phyloP scores from a whole-genome alignment of 495 filamentous ascomycete genomes.

The Tuber aestivum region DNA sequence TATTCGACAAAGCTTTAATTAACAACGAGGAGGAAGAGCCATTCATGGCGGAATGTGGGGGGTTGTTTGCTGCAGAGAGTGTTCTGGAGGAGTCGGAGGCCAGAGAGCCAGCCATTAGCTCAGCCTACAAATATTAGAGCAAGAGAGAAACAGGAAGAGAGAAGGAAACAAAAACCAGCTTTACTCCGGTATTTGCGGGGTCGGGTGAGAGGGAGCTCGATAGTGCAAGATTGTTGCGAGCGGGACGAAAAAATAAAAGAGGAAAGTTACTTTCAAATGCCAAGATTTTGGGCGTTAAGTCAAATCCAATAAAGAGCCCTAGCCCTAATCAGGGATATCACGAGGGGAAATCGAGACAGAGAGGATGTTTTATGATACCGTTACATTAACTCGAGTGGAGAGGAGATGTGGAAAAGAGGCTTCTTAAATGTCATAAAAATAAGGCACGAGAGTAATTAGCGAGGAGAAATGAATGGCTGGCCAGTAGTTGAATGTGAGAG shows the following conservation, averaged over 20 bases:
- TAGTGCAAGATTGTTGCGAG: not conserved
- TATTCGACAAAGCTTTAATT: conserved; percentile 31
- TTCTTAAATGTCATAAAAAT: not conserved
- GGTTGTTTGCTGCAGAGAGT: conserved; percentile 34
- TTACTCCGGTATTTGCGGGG: not conserved
- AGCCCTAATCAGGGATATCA: not conserved
- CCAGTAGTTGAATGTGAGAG: not conserved
- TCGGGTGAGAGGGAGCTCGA: not conserved
- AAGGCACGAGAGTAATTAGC: not conserved
- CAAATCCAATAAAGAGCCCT: not conserved
- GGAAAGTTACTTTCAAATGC: not conserved
- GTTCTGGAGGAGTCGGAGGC: conserved; percentile 34
- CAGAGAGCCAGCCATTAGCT: conserved; percentile 32
- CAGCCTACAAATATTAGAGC: not conserved
- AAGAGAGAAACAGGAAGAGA: not conserved
- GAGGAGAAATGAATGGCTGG: not conserved
- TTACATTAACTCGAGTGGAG: too few species aligned
- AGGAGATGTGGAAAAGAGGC: not conserved
- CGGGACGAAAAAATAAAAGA: not conserved
- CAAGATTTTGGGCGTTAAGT: not conserved
- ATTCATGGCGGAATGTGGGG: conserved; percentile 24
- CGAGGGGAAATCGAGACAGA: not conserved
- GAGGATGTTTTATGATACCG: not conserved
- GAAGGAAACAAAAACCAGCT: not conserved
- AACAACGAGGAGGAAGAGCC: conserved; percentile 29